Evolutionary conservation across 495 filamentous ascomycete genomes (phyloP), one percentile per base, ranked within the genome.

Genomic region (Hypomontagnella submonticulosa): DNA sequence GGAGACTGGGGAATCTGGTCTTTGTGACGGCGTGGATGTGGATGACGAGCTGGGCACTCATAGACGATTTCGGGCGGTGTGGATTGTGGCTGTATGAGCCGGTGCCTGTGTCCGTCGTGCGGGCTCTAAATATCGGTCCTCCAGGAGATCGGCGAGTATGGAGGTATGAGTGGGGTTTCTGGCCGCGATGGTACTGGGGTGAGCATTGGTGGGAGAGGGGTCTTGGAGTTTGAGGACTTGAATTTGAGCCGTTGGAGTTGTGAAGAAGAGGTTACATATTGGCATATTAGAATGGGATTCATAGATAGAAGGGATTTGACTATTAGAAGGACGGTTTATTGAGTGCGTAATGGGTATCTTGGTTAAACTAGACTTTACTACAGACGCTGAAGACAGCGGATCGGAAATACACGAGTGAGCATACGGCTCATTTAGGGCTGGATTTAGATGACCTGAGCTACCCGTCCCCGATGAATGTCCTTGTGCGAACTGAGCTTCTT

Each of bases 71-170:
- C 68, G 76, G 81, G 0, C 74, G 79, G 10, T 82, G 82, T 0
- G 88, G 85, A 0, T 36, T 92, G 6, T 92, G 87, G 85, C 57
- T 90, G 13, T 85, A 81, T 61, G 88, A 92, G 74, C 89, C 89
- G 0, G 73, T 92, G n/a, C 90, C 90, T 0, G 15, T 90, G 0
- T 91, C 88, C 66, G 69, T 76, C 3, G 43, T 88, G 9, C 75
- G 88, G 37, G 80, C 79, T 8, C 36, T 90, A 8, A 85, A 85
- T 0, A 70, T 82, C 9, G 85, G 81, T 2, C 61, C 63, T 6
- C 44, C 77, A 34, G 82, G 73, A 0, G 80, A 85, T 51, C 55
- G 57, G 16, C 80, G 82, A 3, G 85, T 81, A 77, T 86, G 81
- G 83, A 78, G 87, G 66, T 89, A 84, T 82, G 77, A 80, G 52